Evolutionary conservation across 805 yeast species (phyloP).

Genomic region (Ogataea dorogensis): DNA sequence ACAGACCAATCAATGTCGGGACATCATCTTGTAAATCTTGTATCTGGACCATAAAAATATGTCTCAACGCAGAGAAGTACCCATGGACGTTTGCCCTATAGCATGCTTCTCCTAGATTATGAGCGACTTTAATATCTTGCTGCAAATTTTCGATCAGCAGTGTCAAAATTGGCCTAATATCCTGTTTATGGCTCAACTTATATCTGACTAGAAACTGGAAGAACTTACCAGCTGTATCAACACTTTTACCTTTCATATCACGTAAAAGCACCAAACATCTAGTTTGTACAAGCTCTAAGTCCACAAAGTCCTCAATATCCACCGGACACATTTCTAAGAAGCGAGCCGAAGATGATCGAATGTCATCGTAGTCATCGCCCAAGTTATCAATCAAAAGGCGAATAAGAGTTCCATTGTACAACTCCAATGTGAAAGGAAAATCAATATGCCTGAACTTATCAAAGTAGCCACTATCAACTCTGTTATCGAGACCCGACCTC

Average conservation of each 20-base stretch:
- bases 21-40: slow-evolving; percentile 5
- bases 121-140: slow-evolving; percentile 34
- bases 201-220: slow-evolving; percentile 49
- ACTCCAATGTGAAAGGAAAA: slow-evolving; percentile 46
- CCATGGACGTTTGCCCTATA: slow-evolving; percentile 64
- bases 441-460: slow-evolving; percentile 43
- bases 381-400: slow-evolving; percentile 59
- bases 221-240: slow-evolving; percentile 78
- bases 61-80: slow-evolving; percentile 55
- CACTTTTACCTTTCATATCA: slow-evolving; percentile 55
- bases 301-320: slow-evolving; percentile 24
- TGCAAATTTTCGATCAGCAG: slow-evolving; percentile 37
- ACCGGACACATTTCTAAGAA: slow-evolving; percentile 47
- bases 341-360: slow-evolving; percentile 51
- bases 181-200: slow-evolving; percentile 14
- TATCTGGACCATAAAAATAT: slow-evolving; percentile 27
- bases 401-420: slow-evolving; percentile 40
- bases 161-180: slow-evolving; percentile 30
- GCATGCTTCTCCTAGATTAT: slow-evolving; percentile 44
- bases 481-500: slow-evolving; percentile 55
- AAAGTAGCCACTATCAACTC: slow-evolving; percentile 38
- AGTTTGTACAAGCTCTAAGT: slow-evolving; percentile 20
- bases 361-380: slow-evolving; percentile 73
- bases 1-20: slow-evolving; percentile 9
- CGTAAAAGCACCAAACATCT: slow-evolving; percentile 32